phyloP scores from a whole-genome alignment of 2,329 filamentous ascomycete species.

The Neurospora sp. region DNA sequence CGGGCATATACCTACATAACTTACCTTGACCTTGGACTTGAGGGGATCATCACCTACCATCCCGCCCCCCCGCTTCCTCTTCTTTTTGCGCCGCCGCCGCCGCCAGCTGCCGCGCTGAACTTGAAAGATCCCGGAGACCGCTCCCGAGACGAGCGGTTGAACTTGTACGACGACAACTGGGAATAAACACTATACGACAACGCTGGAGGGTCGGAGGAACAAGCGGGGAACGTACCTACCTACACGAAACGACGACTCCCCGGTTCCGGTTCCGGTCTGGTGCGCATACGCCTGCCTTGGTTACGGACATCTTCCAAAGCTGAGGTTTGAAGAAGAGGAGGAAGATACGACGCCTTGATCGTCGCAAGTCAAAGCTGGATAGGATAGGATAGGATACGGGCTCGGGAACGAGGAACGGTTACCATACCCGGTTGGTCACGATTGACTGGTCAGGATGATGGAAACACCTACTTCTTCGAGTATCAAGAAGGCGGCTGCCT shows the following conservation, averaged over 20 bases:
- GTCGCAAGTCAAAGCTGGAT: not conserved
- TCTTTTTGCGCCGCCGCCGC: not conserved
- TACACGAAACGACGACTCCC: not conserved
- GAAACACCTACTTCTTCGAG: constrained; percentile 26
- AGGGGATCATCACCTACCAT: not conserved
- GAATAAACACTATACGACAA: not conserved
- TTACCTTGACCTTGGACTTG: not conserved
- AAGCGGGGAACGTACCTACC: not conserved
- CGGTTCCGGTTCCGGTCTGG: not conserved
- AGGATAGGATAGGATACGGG: not conserved
- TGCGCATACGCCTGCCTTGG: not conserved
- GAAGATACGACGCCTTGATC: not conserved
- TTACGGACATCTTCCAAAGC: not conserved
- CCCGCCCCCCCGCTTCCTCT: not conserved
- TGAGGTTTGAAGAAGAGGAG: not conserved
- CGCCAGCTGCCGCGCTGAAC: not conserved
- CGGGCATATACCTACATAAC: not conserved
- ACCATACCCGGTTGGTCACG: not conserved
- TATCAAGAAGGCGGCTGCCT: not conserved
- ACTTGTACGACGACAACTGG: not conserved
- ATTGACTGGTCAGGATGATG: constrained; percentile 27
- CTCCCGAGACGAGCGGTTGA: not conserved
- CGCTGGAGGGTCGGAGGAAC: too few species aligned
- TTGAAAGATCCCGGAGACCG: not conserved
- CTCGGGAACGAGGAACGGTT: not conserved